phyloP scores from a whole-genome alignment of 192 early-diverging fungal species.

The Entophlyctis luteolus region DNA sequence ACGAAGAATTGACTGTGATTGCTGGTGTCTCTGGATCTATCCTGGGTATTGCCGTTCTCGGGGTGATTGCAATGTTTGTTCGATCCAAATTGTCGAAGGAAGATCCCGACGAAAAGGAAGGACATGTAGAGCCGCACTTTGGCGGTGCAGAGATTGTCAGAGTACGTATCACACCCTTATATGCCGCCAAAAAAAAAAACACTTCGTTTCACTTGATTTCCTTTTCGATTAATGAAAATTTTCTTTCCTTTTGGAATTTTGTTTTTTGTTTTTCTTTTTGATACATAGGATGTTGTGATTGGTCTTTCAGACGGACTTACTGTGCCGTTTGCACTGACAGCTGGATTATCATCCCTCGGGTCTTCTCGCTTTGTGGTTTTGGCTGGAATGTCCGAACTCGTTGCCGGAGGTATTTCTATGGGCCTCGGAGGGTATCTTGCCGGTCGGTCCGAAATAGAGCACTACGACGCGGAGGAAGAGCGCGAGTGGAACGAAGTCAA shows the following conservation, averaged over 20 bases:
- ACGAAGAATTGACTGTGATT: not conserved
- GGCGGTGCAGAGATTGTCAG: slow-evolving; percentile 31
- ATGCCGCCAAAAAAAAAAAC: not conserved
- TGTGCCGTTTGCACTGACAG: slow-evolving; percentile 65
- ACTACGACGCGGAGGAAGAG: slow-evolving; percentile 56
- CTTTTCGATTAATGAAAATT: not conserved
- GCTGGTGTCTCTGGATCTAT: not conserved
- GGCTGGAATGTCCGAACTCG: slow-evolving; percentile 50
- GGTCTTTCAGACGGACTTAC: slow-evolving; percentile 45
- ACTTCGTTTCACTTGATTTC: too few relatives aligned
- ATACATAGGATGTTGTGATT: slow-evolving; percentile 34
- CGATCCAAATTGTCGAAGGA: not conserved
- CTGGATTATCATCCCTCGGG: slow-evolving; percentile 54
- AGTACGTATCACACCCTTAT: not conserved
- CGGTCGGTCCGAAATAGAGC: slow-evolving; percentile 56
- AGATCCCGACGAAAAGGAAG: not conserved
- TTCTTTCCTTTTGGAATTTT: not conserved
- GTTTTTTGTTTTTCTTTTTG: not conserved
- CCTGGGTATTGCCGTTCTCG: not conserved
- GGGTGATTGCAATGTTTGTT: not conserved
- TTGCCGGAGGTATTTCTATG: slow-evolving; percentile 40
- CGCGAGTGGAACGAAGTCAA: slow-evolving; percentile 53
- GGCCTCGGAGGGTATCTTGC: slow-evolving; percentile 64
- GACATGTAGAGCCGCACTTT: slow-evolving; percentile 35
- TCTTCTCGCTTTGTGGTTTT: slow-evolving; percentile 52